A percentile compares a stretch with the other conserved stretches of the same genome.
Conservation (phyloP, 1,139 yeast genomes). For the Nematodospora anomalae region DNA sequence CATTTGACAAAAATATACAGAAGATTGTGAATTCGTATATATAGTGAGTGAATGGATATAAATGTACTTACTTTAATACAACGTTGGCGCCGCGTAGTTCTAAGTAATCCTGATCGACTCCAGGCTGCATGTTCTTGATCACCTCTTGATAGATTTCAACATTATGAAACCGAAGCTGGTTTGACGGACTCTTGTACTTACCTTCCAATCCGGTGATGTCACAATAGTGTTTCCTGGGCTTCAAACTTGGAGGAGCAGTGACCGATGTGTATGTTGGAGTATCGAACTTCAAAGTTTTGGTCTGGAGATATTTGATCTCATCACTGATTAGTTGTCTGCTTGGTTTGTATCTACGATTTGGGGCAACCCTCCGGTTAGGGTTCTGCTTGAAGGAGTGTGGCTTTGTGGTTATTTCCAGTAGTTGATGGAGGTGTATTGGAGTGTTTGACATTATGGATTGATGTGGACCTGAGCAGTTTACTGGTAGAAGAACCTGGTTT, state of each 20-base stretch:
- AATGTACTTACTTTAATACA: conserved; percentile 51
- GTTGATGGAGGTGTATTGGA: conserved; percentile 27
- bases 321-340: conserved; percentile 74
- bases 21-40: conserved; percentile 26
- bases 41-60: neutral
- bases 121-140: conserved; percentile 77
- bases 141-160: conserved; percentile 81
- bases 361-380: conserved; percentile 44
- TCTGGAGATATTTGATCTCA: conserved; percentile 63
- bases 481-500: too few species aligned
- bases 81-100: conserved; percentile 88
- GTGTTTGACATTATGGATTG: conserved; percentile 3
- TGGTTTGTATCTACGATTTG: conserved; percentile 70
- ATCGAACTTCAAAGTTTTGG: conserved; percentile 40
- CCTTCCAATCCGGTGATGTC: conserved; percentile 91
- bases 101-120: conserved; percentile 91
- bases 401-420: conserved; percentile 44
- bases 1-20: conserved; percentile 41
- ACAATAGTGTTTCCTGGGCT: conserved; percentile 82
- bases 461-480: neutral
- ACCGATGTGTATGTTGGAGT: conserved; percentile 63
- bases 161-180: conserved; percentile 76
- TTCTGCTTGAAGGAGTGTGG: conserved; percentile 56
- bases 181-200: conserved; percentile 71
- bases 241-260: conserved; percentile 85